Conservation (phyloP, 2,329 filamentous ascomycete species). For the Fusarium oxysporum region DNA sequence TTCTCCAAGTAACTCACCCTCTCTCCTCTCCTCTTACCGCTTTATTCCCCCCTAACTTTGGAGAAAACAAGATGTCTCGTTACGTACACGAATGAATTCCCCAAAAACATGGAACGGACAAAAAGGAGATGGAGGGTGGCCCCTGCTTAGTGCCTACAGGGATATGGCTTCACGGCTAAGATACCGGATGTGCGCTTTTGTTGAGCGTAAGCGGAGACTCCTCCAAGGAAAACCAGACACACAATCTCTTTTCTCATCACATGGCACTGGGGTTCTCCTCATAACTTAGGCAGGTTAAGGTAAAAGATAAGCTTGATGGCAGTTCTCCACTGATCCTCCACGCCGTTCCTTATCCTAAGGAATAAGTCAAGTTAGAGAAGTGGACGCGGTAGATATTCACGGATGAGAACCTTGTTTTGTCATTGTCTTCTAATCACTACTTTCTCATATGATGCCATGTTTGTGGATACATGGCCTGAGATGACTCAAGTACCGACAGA, state of each 20-base stretch:
- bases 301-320: conserved; percentile 34
- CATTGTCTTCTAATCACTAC: not conserved
- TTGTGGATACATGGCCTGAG: conserved; percentile 19
- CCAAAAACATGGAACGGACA: conserved; percentile 1
- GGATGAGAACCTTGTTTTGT: not conserved
- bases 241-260: conserved; percentile 28
- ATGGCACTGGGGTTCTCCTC: conserved; percentile 26
- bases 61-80: conserved; percentile 10
- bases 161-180: conserved; percentile 18
- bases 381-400: not conserved
- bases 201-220: conserved; percentile 10
- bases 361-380: not conserved
- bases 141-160: conserved; percentile 9
- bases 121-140: conserved; percentile 25
- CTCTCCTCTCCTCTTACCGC: conserved; percentile 18
- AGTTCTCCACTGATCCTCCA: conserved; percentile 27
- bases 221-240: not conserved
- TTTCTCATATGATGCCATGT: conserved; percentile 19
- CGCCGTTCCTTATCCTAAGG: conserved; percentile 1
- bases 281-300: conserved; percentile 7
- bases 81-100: conserved; percentile 20
- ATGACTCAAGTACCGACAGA: conserved; percentile 35
- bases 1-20: conserved; percentile 30
- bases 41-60: conserved; percentile 15
- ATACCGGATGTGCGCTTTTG: conserved; percentile 16